These are phyloP conservation scores for Vanrija pseudolonga DNA, from an alignment of 1,284 basidiomycete genomes.

Conservation along the genomic window DNA sequence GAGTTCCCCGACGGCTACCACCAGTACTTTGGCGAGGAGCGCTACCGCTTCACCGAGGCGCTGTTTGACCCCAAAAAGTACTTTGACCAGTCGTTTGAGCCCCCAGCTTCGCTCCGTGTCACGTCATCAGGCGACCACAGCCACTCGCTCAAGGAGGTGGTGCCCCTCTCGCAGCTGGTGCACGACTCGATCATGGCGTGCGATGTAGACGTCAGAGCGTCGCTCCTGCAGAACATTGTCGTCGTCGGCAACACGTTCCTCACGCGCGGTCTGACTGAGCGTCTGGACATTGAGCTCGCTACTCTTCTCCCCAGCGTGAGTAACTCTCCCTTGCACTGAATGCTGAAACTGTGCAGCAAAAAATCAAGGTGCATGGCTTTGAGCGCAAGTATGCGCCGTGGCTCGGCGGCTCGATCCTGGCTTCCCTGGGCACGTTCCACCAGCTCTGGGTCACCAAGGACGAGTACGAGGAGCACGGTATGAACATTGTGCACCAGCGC, in stretches of 20 bases:
- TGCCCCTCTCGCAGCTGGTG: conserved; percentile 70
- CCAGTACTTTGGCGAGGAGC: conserved; percentile 75
- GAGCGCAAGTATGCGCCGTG: conserved; percentile 86
- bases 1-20: conserved; percentile 97
- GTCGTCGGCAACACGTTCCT: conserved; percentile 87
- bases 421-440: conserved; percentile 91
- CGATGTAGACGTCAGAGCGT: conserved; percentile 86
- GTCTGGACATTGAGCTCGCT: conserved; percentile 74
- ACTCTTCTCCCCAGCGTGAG: conserved; percentile 75
- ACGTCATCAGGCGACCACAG: conserved; percentile 54
- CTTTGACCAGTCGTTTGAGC: conserved; percentile 51
- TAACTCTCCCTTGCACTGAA: conserved; percentile 10
- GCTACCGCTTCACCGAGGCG: conserved; percentile 81
- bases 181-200: conserved; percentile 74
- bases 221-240: conserved; percentile 88
- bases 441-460: conserved; percentile 90
- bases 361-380: conserved; percentile 75
- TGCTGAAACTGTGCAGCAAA: conserved; percentile 40
- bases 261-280: conserved; percentile 79
- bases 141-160: conserved; percentile 56
- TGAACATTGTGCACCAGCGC: conserved; percentile 47
- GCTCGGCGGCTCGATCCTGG: conserved; percentile 90
- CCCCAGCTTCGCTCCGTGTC: conserved; percentile 35
- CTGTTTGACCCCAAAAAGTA: conserved; percentile 79
- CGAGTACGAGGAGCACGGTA: conserved; percentile 69